A percentile compares a stretch with the other conserved stretches of the same genome.
phyloP scores from a whole-genome alignment of 257 asterid species.

The Nicotiana paniculata region DNA sequence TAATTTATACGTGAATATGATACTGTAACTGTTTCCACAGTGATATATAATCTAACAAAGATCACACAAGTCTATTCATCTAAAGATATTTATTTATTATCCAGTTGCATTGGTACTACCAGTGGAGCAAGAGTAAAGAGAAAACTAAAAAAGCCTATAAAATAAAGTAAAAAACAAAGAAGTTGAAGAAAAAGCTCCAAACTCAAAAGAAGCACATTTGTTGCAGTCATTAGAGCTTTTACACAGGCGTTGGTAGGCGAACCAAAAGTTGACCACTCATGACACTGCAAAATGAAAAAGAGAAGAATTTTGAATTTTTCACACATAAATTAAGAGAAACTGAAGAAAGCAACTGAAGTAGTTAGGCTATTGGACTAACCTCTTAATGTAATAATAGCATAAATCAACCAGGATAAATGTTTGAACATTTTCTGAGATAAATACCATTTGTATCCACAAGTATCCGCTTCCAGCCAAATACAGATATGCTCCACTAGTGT shows the following conservation, averaged over 20 bases:
- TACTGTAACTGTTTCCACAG: too few species aligned
- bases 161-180: neutral
- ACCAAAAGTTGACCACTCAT: slow-evolving; percentile 58
- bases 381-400: slow-evolving; percentile 79
- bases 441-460: slow-evolving; percentile 59
- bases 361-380: slow-evolving; percentile 27
- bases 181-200: neutral
- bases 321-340: neutral
- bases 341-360: neutral
- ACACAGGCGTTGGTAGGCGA: slow-evolving; percentile 52
- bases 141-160: too few species aligned
- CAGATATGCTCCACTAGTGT: slow-evolving; percentile 50
- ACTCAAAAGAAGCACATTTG: neutral
- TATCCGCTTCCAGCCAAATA: slow-evolving; percentile 51
- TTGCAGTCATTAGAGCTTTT: neutral
- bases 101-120: too few species aligned
- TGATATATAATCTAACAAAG: too few species aligned
- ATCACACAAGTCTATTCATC: too few species aligned
- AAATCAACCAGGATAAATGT: slow-evolving; percentile 87
- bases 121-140: too few species aligned
- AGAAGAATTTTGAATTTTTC: neutral
- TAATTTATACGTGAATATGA: too few species aligned
- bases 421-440: slow-evolving; percentile 64
- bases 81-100: too few species aligned
- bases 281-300: slow-evolving; percentile 41